Percentiles rank a stretch among this genome's conserved stretches.
Conservation (phyloP, 2,329 filamentous ascomycete genomes). For the Xylaria sp. region DNA sequence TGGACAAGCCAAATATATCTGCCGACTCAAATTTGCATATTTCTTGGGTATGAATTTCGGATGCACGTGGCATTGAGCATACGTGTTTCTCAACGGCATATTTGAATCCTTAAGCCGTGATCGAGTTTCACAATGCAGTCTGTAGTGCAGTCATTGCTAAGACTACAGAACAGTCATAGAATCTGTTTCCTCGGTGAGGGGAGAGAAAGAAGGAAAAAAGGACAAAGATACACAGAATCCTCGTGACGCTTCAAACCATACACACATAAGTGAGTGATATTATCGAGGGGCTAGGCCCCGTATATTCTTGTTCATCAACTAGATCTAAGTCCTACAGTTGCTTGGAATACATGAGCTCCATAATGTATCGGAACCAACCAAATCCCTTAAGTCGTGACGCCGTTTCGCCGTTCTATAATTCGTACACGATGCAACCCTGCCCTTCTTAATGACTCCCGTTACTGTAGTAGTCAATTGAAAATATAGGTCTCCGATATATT, state of each 20-base stretch:
- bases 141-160: not conserved
- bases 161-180: not conserved
- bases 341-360: conserved; percentile 32
- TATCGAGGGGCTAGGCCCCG: not conserved
- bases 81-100: not conserved
- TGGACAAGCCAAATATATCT: not conserved
- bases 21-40: not conserved
- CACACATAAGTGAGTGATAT: not conserved
- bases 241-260: not conserved
- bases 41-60: not conserved
- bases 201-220: not conserved
- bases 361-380: conserved; percentile 22
- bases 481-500: conserved; percentile 5
- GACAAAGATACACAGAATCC: not conserved
- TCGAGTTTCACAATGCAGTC: not conserved
- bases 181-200: not conserved
- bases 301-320: conserved; percentile 39
- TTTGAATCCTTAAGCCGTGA: not conserved
- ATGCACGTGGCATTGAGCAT: not conserved
- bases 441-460: conserved; percentile 8
- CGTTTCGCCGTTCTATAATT: conserved; percentile 32
- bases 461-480: conserved; percentile 8
- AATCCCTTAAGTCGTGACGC: conserved; percentile 28
- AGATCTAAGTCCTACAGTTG: conserved; percentile 39
- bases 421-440: conserved; percentile 17